Evolutionary conservation across 2,329 filamentous ascomycete species (phyloP), one percentile per base, ranked within the genome.

Genomic region (Xylariaceae sp.): DNA sequence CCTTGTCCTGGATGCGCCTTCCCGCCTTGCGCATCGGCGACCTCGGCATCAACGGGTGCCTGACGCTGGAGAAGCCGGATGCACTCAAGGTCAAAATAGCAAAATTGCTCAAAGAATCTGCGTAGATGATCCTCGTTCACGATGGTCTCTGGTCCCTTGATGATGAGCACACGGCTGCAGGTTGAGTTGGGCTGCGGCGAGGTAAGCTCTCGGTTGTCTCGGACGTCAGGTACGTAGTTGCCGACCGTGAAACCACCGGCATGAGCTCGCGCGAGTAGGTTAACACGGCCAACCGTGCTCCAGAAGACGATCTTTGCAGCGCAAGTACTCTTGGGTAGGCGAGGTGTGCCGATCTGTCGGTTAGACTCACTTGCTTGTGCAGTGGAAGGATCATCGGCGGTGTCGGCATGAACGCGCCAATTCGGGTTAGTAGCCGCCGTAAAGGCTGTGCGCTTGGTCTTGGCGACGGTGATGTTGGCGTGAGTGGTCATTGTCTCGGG

Each of bases 301-400:
- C 49, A 52, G 43, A 49, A 49, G 20, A 45, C 38, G 34, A 49
- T 37, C 40, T 47, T 42, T 3, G 49, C 49, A 5, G 45, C 49
- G 2, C 42, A 35, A 4, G 45, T 46, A 5, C 6, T 19, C 38
- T 41, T 23, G 3, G 4, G 14, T 8, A 12, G 1, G 8, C 4
- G 22, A 10, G 49, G 38, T 7, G 17, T 19, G n/a, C n/a, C n/a
- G n/a, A n/a, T n/a, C n/a, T n/a, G n/a, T n/a, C n/a, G n/a, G n/a
- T n/a, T n/a, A n/a, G n/a, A n/a, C n/a, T n/a, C n/a, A n/a, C n/a
- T n/a, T n/a, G n/a, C n/a, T n/a, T n/a, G n/a, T n/a, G n/a, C n/a
- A n/a, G n/a, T n/a, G n/a, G n/a, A n/a, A n/a, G n/a, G n/a, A n/a
- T n/a, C n/a, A n/a, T n/a, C n/a, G n/a, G n/a, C n/a, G n/a, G n/a